Evolutionary conservation across 1,284 basidiomycete genomes (phyloP).

Genomic region (Ganoderma lingzhi): DNA sequence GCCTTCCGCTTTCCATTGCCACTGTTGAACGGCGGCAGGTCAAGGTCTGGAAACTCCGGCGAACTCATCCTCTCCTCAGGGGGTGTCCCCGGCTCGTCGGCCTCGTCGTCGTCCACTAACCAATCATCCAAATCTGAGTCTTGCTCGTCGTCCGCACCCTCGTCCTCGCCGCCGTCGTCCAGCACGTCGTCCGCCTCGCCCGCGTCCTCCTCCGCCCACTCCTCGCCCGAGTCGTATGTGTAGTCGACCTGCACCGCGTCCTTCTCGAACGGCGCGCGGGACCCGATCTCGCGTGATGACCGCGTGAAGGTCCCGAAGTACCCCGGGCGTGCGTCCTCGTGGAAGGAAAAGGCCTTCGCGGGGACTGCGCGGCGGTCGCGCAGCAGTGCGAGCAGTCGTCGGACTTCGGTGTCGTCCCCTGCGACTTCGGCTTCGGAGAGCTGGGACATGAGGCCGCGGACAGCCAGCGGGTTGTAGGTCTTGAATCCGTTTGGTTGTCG

Average conservation of each 20-base stretch:
- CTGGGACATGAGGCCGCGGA: constrained; percentile 66
- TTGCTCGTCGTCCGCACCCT: constrained; percentile 59
- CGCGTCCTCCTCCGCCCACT: constrained; percentile 81
- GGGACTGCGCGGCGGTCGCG: constrained; percentile 66
- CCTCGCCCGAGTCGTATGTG: constrained; percentile 84
- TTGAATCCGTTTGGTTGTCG: constrained; percentile 41
- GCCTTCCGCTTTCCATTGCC: constrained; percentile 54
- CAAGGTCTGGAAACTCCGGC: constrained; percentile 43
- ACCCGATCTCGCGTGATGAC: constrained; percentile 71
- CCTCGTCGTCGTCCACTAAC: constrained; percentile 81
- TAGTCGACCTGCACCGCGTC: constrained; percentile 82
- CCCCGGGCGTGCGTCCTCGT: constrained; percentile 80
- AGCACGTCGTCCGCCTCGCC: constrained; percentile 79
- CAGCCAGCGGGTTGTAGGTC: constrained; percentile 44
- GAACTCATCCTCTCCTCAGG: constrained; percentile 50
- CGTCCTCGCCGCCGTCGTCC: constrained; percentile 65
- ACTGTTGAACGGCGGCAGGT: constrained; percentile 53
- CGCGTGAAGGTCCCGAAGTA: constrained; percentile 91
- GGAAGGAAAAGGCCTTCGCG: constrained; percentile 79
- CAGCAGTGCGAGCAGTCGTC: constrained; percentile 61
- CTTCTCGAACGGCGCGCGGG: constrained; percentile 76
- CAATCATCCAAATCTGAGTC: constrained; percentile 82
- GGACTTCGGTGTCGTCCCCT: constrained; percentile 71
- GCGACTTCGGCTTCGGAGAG: constrained; percentile 81
- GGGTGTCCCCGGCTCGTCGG: constrained; percentile 52